These are phyloP conservation scores for Metarhizium sp. DNA, from an alignment of 2,329 filamentous ascomycete species.

Conservation along the genomic window DNA sequence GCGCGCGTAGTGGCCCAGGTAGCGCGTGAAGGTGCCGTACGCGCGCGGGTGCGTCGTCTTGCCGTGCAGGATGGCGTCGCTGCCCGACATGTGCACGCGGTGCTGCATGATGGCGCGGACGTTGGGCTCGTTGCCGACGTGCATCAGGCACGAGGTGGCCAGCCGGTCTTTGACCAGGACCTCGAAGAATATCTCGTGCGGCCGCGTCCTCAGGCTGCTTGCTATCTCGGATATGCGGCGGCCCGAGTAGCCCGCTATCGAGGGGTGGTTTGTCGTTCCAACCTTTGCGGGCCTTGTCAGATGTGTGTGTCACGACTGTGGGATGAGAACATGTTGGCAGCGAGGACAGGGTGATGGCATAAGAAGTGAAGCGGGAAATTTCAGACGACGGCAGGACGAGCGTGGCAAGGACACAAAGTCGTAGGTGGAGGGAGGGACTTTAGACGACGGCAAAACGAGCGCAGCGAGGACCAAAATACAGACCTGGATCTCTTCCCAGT, in stretches of 20 bases:
- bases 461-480: neutral
- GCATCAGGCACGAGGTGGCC: conserved; percentile 14
- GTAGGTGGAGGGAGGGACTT: neutral
- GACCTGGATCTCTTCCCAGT: conserved; percentile 17
- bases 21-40: conserved; percentile 15
- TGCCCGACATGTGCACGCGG: conserved; percentile 15
- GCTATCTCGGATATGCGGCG: conserved; percentile 12
- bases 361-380: neutral
- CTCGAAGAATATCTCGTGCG: conserved; percentile 14
- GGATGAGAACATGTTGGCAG: no score
- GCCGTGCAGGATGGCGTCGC: conserved; percentile 15
- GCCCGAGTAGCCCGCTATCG: conserved; percentile 11
- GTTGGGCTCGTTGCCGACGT: conserved; percentile 15
- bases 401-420: neutral
- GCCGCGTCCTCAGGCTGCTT: conserved; percentile 1
- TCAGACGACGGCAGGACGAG: neutral
- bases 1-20: conserved; percentile 14
- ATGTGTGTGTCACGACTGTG: no score
- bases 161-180: conserved; percentile 13
- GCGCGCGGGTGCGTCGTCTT: conserved; percentile 15
- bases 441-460: neutral
- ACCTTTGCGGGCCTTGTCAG: conserved; percentile 3
- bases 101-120: conserved; percentile 16
- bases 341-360: no score
- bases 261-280: conserved; percentile 9